Evolutionary conservation across 495 filamentous ascomycete species (phyloP), one percentile per base, ranked within the genome.

Genomic region (Talaromyces nanjingensis): DNA sequence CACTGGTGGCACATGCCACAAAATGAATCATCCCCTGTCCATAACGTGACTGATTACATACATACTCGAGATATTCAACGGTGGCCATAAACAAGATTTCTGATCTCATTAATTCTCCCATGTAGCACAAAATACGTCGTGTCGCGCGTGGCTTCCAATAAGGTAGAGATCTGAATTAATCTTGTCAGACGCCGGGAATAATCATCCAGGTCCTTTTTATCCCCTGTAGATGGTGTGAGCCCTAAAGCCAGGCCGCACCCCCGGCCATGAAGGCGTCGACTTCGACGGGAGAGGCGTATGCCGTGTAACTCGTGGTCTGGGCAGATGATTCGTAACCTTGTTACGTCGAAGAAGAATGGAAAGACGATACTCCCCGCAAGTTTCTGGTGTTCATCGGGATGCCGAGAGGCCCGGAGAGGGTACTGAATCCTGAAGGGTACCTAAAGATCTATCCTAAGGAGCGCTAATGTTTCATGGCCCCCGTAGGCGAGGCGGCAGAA

Each of bases 221-320:
- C 16, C 5, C 45, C 6, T 0, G 37, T 37, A 37, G 33, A 12
- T 37, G 33, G 33, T 12, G 33, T 37, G 2, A 37, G 33, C 33
- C 33, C 33, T 37, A 37, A 52, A 52, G 47, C n/a, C n/a, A n/a
- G n/a, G n/a, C n/a, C n/a, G n/a, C n/a, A 4, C 16, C 16, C 47
- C 47, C 47, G 47, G 47, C 20, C 47, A 6, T 52, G 2, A 37
- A 16, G 14, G 37, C 37, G n/a, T 47, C 42, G 45, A 20, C 7
- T 9, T 9, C 52, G 18, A 52, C 47, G 47, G 47, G n/a, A 54
- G 52, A 27, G 20, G 53, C 24, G 53, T 56, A 27, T n/a, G 53
- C 24, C 27, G 53, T 56, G 53, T 29, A 56, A 56, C 62, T 63
- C 64, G 52, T 18, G 64, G 63, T 9, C n/a, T 20, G 45, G 45